These are phyloP conservation scores for Penicillium hordei DNA, from an alignment of 2,329 filamentous ascomycete genomes.

Conservation along the genomic window DNA sequence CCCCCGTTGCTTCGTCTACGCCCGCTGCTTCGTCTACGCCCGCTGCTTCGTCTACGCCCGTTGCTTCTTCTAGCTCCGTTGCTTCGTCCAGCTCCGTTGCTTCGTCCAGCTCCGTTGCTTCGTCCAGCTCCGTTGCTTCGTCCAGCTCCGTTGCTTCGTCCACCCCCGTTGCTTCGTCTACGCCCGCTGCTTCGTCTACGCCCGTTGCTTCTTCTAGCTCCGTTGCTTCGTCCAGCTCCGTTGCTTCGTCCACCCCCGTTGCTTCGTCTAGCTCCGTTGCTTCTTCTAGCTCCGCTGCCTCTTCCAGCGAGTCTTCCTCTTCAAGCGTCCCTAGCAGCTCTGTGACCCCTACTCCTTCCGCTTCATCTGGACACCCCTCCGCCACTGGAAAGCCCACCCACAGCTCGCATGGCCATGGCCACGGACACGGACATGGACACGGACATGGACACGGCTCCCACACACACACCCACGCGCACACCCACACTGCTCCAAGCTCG, in stretches of 20 bases:
- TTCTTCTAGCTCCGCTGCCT: not conserved
- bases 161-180: not conserved
- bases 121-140: not conserved
- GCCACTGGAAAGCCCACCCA: conserved; percentile 3
- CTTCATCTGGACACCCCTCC: conserved; percentile 7
- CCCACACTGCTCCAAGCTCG: conserved; percentile 5
- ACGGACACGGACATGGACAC: not conserved
- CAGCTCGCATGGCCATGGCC: conserved; percentile 4
- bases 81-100: not conserved
- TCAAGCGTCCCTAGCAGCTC: conserved; percentile 3
- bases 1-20: conserved; percentile 6
- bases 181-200: not conserved
- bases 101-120: not conserved
- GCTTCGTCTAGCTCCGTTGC: not conserved
- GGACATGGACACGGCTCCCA: not conserved
- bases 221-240: not conserved
- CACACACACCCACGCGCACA: not conserved
- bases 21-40: not conserved
- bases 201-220: not conserved
- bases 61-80: not conserved
- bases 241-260: not conserved
- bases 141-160: not conserved
- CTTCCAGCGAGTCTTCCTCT: conserved; percentile 3
- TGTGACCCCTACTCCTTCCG: not conserved
- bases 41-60: not conserved